These are phyloP conservation scores for Triticum timopheevii DNA, from an alignment of 176 grass and related monocot genomes.

Conservation along the genomic window DNA sequence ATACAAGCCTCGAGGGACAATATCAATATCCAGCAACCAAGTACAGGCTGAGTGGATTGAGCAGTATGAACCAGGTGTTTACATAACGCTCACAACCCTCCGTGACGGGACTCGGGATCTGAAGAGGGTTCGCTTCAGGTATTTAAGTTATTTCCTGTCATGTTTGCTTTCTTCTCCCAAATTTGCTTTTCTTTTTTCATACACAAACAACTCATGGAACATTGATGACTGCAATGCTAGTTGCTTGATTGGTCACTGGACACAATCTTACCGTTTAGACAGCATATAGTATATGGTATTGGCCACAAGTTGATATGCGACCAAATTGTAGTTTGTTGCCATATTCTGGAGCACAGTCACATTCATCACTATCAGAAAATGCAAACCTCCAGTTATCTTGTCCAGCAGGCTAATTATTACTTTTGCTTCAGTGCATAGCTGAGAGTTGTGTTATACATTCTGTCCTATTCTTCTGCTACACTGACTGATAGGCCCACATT, in stretches of 20 bases:
- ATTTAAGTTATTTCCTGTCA: constrained; percentile 24
- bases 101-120: constrained; percentile 74
- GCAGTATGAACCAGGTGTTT: constrained; percentile 85
- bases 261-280: not conserved
- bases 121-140: constrained; percentile 95
- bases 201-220: not conserved
- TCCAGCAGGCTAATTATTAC: not conserved
- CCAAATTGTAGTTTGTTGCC: not conserved
- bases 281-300: not conserved
- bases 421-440: not conserved
- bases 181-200: not conserved
- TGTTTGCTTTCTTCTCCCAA: not conserved
- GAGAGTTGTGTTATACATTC: not conserved
- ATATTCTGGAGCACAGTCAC: not conserved
- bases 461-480: not conserved
- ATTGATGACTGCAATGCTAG: not conserved
- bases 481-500: not conserved
- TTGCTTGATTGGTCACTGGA: not conserved
- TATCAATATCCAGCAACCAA: constrained; percentile 53
- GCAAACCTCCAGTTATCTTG: not conserved
- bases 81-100: constrained; percentile 80
- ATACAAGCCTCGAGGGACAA: constrained; percentile 56
- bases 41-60: constrained; percentile 83
- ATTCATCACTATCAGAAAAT: not conserved
- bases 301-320: not conserved